Conservation (phyloP, 768 basidiomycete species). For the Rhodotorula kratochvilovae region DNA sequence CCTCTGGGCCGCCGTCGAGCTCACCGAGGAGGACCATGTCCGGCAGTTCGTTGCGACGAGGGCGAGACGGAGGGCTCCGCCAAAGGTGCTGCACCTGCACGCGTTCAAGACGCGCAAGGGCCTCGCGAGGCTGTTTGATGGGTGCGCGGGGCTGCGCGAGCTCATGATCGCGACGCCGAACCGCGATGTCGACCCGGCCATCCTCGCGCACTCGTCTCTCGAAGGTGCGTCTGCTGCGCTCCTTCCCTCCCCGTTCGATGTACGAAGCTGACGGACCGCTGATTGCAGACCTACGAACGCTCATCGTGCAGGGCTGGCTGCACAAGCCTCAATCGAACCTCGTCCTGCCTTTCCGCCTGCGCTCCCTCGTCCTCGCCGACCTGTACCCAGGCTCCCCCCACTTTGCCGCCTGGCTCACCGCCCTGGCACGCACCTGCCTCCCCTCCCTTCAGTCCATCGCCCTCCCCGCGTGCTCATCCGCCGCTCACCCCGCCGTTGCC, state of each 20-base stretch:
- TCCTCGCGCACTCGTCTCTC: not conserved
- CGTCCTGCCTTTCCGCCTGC: slow-evolving; percentile 9
- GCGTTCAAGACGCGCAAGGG: not conserved
- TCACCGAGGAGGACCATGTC: not conserved
- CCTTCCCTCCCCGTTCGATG: not conserved
- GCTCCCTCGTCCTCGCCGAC: slow-evolving; percentile 20
- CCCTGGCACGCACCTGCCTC: not conserved
- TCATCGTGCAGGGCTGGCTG: slow-evolving; percentile 7
- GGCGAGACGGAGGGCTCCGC: not conserved
- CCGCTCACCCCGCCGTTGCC: slow-evolving; percentile 9
- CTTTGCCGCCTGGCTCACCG: slow-evolving; percentile 4
- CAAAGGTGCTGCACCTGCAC: slow-evolving; percentile 8
- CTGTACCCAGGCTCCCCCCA: not conserved
- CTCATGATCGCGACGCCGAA: not conserved
- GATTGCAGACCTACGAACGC: not conserved
- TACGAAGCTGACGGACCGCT: not conserved
- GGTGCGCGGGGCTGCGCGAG: not conserved
- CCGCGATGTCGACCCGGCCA: not conserved
- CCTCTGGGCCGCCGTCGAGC: slow-evolving; percentile 20
- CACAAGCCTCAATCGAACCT: not conserved
- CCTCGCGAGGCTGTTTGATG: not conserved
- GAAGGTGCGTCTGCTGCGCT: not conserved
- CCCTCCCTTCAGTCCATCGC: not conserved
- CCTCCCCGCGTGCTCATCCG: not conserved
- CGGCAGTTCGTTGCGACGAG: not conserved